Evolutionary conservation across 169 alveolate genomes (phyloP), one percentile per base, ranked within the genome.

Genomic region (Plasmodium fragile): DNA sequence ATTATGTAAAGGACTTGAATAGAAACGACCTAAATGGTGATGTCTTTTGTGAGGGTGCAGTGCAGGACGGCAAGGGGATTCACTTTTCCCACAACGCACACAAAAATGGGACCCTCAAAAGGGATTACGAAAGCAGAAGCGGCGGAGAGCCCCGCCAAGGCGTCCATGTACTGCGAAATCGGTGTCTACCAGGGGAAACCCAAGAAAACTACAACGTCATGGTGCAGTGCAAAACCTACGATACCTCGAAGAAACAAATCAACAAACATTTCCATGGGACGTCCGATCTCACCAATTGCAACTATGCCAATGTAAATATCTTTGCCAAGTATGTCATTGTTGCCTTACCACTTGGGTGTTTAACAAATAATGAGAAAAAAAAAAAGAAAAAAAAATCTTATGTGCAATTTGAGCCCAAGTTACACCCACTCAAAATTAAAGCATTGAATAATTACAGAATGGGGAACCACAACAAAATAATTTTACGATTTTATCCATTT

Each of bases 381-480:
- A 77, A 13, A 18, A 79, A 79, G 34, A 65, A 83, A 13, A 83
- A 25, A 25, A 69, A 55, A 30, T 80, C 85, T 1, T 28, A 49
- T 80, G 41, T 96, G 22, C 36, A 82, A 10, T 95, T 96, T 81
- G 81, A 55, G 16, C 97, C 97, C 1, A 83, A 95, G 25, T 71
- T 96, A 53, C 93, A 95, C 73, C 94, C 95, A 16, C 65, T 82
- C 8, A 96, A 95, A 89, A n/a, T 92, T 1, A 89, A 70, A 59
- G 96, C 96, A 13, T 43, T 96, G 80, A 90, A 70, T 75, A 84
- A 94, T 72, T 95, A 95, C 75, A 83, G 91, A 65, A 96, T 96
- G 97, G 97, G 97, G 32, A 92, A 92, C 70, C 97, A 96, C 90
- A 96, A 96, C 65, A 96, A 96, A 95, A 94, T 96, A 16, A 82